A percentile compares a stretch with the other conserved stretches of the same genome.
These are phyloP conservation scores for Tolypocladium ophioglossoides DNA, from an alignment of 2,329 filamentous ascomycete species.

Conservation along the genomic window DNA sequence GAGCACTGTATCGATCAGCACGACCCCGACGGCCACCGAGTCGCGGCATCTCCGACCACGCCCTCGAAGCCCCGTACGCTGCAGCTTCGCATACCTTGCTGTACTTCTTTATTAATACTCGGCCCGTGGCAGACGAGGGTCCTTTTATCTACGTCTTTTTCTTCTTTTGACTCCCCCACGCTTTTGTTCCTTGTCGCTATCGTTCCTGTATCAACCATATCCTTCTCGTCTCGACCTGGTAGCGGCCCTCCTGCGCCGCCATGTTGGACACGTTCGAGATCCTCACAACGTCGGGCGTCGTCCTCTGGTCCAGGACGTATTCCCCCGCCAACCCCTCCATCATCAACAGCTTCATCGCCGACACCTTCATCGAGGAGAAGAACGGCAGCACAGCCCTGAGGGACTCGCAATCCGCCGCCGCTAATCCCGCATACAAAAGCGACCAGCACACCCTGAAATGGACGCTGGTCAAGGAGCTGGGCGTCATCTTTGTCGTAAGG, in stretches of 20 bases:
- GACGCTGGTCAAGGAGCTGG: slow-evolving; percentile 84
- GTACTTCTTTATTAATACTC: not conserved
- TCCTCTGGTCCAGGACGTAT: slow-evolving; percentile 89
- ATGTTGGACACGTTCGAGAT: slow-evolving; percentile 99
- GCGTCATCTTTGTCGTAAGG: slow-evolving; percentile 82
- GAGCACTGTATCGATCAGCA: not conserved
- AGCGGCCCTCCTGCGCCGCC: slow-evolving; percentile 8
- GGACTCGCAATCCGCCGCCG: slow-evolving; percentile 46
- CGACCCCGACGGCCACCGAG: not conserved
- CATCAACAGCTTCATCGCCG: slow-evolving; percentile 89
- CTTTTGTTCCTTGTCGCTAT: not conserved
- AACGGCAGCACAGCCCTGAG: slow-evolving; percentile 50
- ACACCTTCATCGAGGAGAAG: slow-evolving; percentile 97
- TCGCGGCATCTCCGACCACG: not conserved
- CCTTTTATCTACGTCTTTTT: not conserved
- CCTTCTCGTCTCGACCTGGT: not conserved
- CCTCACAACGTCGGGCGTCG: slow-evolving; percentile 87
- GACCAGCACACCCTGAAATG: slow-evolving; percentile 95
- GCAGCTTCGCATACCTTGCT: not conserved
- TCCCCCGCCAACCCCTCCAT: slow-evolving; percentile 68
- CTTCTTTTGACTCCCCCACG: not conserved
- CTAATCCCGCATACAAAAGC: slow-evolving; percentile 69
- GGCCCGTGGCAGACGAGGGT: not conserved
- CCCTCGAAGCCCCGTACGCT: not conserved
- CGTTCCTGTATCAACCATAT: not conserved